Conservation (phyloP, 176 grass and related monocot genomes). For the Rhynchospora breviuscula region DNA sequence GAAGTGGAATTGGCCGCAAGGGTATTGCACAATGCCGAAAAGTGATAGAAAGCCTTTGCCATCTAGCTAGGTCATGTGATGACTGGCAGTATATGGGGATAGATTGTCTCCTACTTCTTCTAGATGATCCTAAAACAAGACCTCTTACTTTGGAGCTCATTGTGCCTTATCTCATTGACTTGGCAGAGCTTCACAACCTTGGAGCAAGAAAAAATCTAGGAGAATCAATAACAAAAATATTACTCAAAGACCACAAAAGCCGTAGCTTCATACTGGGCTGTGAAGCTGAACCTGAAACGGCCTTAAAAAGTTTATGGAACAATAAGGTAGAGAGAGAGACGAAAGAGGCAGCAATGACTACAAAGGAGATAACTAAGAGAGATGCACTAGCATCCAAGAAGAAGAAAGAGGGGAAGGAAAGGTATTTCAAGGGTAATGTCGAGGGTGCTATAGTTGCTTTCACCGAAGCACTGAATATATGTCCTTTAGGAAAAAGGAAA, state of each 20-base stretch:
- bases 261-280: not conserved
- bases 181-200: constrained; percentile 52
- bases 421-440: constrained; percentile 47
- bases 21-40: constrained; percentile 45
- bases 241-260: constrained; percentile 27
- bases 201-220: constrained; percentile 59
- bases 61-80: constrained; percentile 68
- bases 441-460: constrained; percentile 48
- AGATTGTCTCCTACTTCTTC: constrained; percentile 83
- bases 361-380: constrained; percentile 31
- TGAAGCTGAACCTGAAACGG: constrained; percentile 41
- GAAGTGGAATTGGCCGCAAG: constrained; percentile 42
- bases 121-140: constrained; percentile 43
- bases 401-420: constrained; percentile 65
- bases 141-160: constrained; percentile 33
- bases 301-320: constrained; percentile 36
- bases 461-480: constrained; percentile 56
- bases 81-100: constrained; percentile 99
- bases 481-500: constrained; percentile 42
- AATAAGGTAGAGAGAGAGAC: constrained; percentile 43
- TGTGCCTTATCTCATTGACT: constrained; percentile 46
- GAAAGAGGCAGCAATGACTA: constrained; percentile 41
- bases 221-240: constrained; percentile 45
- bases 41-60: constrained; percentile 51
- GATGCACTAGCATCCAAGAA: constrained; percentile 39